Base-by-base conservation (phyloP, 192 early-diverging fungal genomes). In the Entrophospora sp. region DNA sequence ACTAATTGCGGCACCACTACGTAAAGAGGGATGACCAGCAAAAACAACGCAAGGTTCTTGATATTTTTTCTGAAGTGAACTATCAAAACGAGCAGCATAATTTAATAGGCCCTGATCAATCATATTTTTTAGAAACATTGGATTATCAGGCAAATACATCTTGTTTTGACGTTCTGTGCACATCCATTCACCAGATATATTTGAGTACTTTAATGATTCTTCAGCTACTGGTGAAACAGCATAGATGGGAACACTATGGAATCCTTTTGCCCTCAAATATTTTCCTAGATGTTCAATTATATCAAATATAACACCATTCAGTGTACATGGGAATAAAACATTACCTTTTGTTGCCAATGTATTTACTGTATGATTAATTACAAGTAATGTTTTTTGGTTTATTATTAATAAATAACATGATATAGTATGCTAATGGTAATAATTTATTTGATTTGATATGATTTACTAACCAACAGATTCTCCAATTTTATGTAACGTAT, bases 151-250 rank as follows among this genome's bases (percentile, higher is more conserved):
- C 43, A 86, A 55, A 52, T 89, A 90, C 0, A 91, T 71, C 64
- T 81, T 71, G 46, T 83, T 74, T 44, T 91, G 88, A 57, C 83
- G 79, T 35, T 74, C 66, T 13, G 77, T 69, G 45, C 81, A 83
- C 80, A 90, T 83, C 83, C 92, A 94, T 83, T 94, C 89, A 18
- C 88, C 88, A 69, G 83, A 79, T 59, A 94, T 92, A 69, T 87
- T 90, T 20, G 89, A 87, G 71, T 88, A 85, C 66, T 90, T 83
- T 9, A 94, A 72, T 1, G 88, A 83, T 32, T 79, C 82, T 46
- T 92, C 82, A 2, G 89, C 91, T 7, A 91, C 78, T 0, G 90
- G 88, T 4, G 86, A 89, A 4, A 89, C 75, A 57, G 91, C 76
- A 49, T 88, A 81, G 22, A 91, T 80, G 20, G 85, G 85, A 7